Conservation (phyloP, 83 land plant genomes). For the Picea abies region DNA sequence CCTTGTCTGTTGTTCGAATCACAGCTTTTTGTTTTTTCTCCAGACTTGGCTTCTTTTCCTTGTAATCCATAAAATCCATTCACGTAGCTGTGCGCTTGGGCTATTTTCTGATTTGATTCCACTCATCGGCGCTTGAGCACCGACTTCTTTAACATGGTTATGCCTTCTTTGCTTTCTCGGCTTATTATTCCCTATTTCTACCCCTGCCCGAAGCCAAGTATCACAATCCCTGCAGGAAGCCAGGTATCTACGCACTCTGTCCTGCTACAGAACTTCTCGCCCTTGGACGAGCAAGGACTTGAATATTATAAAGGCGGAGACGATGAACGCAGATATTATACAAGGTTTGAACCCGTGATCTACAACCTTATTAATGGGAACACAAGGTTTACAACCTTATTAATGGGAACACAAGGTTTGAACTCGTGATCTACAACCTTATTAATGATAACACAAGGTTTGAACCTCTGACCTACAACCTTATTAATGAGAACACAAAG, state of each 20-base stretch:
- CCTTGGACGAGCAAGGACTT: slow-evolving; percentile 8
- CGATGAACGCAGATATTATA: no score
- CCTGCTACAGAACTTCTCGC: slow-evolving; percentile 34
- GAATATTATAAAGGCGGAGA: not conserved
- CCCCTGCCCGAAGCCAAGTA: not conserved
- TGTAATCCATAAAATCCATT: slow-evolving; percentile 32
- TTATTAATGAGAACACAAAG: no score
- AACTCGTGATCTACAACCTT: no score
- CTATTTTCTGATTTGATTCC: slow-evolving; percentile 23
- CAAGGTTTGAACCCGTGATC: no score
- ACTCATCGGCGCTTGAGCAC: not conserved
- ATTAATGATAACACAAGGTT: no score
- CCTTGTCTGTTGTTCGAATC: slow-evolving; percentile 54
- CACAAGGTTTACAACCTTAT: no score
- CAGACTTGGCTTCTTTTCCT: slow-evolving; percentile 52
- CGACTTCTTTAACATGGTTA: not conserved
- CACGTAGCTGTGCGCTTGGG: slow-evolving; percentile 85
- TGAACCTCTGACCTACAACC: no score
- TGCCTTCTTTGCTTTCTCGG: not conserved
- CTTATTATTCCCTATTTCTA: not conserved
- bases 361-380: no score
- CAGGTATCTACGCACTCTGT: slow-evolving; percentile 26
- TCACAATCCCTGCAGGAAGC: not conserved
- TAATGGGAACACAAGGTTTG: no score
- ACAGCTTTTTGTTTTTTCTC: slow-evolving; percentile 27